Percentiles rank a stretch among this genome's conserved stretches.
Conservation (phyloP, 1,284 basidiomycete genomes). For the Boletus holoroseus region DNA sequence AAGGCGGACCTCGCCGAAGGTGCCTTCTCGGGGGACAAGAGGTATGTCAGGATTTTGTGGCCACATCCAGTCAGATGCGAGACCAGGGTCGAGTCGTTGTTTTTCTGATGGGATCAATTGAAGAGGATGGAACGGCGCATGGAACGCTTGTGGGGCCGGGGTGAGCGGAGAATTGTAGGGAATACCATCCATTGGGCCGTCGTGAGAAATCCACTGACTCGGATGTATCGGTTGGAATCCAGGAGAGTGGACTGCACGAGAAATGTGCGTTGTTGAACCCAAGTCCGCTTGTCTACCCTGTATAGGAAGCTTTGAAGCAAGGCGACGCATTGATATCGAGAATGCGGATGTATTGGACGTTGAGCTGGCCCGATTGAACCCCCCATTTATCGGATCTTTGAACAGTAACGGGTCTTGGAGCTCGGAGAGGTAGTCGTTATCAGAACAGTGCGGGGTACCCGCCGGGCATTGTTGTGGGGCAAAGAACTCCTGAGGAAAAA, state of each 20-base stretch:
- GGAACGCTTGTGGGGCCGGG: constrained; percentile 11
- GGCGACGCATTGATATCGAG: constrained; percentile 23
- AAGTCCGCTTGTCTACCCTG: constrained; percentile 16
- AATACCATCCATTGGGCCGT: constrained; percentile 9
- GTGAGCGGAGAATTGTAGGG: constrained; percentile 6
- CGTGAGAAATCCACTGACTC: constrained; percentile 13
- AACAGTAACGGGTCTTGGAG: constrained; percentile 13
- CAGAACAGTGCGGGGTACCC: neutral
- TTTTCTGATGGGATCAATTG: constrained; percentile 19
- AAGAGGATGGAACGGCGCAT: constrained; percentile 13
- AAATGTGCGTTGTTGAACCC: constrained; percentile 6
- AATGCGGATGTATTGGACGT: constrained; percentile 14
- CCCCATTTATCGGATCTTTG: constrained; percentile 16
- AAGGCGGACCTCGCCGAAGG: constrained; percentile 11
- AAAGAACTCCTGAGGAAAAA: constrained; percentile 9
- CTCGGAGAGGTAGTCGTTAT: constrained; percentile 15
- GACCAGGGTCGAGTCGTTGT: constrained; percentile 2
- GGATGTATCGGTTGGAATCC: constrained; percentile 16
- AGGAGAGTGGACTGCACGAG: constrained; percentile 8
- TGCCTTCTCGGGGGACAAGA: constrained; percentile 7
- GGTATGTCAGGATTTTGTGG: constrained; percentile 15
- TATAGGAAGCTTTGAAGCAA: constrained; percentile 21
- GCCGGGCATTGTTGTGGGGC: constrained; percentile 11
- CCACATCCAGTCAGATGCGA: constrained; percentile 22
- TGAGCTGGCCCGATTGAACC: constrained; percentile 11